These are phyloP conservation scores for Apiospora koreana DNA, from an alignment of 2,329 filamentous ascomycete species.

Conservation along the genomic window DNA sequence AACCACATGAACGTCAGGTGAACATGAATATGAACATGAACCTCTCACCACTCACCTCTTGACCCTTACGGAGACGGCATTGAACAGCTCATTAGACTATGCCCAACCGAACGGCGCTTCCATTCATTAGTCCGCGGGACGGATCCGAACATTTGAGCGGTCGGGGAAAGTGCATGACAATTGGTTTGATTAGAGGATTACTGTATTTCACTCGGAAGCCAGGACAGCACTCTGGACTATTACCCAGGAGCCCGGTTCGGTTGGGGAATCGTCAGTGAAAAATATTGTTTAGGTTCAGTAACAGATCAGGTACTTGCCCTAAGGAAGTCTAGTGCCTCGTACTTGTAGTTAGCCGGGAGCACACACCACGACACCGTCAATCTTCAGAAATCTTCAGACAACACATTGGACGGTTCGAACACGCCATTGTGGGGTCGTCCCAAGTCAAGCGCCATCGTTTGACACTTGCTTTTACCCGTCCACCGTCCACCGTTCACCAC, in stretches of 20 bases:
- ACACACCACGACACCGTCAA: neutral
- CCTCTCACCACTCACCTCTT: neutral
- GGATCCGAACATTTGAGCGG: neutral
- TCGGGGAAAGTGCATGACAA: neutral
- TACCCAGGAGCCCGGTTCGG: slow-evolving; percentile 6
- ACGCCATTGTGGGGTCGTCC: slow-evolving; percentile 8
- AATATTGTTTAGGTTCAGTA: neutral
- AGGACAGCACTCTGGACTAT: neutral
- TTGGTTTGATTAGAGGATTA: neutral
- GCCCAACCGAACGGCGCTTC: neutral
- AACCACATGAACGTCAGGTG: too few species aligned
- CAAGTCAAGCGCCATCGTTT: slow-evolving; percentile 4
- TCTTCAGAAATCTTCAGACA: neutral
- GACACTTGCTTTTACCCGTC: slow-evolving; percentile 9
- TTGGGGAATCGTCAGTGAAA: neutral
- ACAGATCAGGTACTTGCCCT: neutral
- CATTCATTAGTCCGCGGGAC: neutral
- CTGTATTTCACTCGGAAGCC: neutral
- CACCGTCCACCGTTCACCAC: neutral
- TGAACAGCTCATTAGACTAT: neutral
- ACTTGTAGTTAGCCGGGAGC: neutral
- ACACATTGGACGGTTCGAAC: slow-evolving; percentile 4
- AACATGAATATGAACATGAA: too few species aligned
- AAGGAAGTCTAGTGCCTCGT: neutral
- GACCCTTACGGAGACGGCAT: neutral